Percentiles rank a stretch among this genome's conserved stretches.
Conservation (phyloP, 805 yeast genomes). For the Wickerhamomyces strasburgensis region DNA sequence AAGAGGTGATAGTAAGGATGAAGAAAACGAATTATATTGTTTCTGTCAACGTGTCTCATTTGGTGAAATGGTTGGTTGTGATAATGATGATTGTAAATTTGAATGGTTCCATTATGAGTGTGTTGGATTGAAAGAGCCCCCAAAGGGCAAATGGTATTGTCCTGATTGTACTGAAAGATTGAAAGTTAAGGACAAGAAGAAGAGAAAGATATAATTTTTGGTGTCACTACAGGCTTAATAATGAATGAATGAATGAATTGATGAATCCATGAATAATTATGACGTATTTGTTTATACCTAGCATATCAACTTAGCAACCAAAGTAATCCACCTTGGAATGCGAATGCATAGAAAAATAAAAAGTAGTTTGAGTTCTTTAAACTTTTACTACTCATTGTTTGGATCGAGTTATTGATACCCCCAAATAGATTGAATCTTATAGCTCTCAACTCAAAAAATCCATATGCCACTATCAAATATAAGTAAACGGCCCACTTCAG, state of each 20-base stretch:
- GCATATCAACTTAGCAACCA: slow-evolving; percentile 49
- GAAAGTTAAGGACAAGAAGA: slow-evolving; percentile 24
- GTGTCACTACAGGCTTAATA: background rate
- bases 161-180: slow-evolving; percentile 60
- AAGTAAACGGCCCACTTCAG: slow-evolving; percentile 47
- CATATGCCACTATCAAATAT: slow-evolving; percentile 52
- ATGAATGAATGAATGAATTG: slow-evolving; percentile 4
- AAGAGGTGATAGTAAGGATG: slow-evolving; percentile 36
- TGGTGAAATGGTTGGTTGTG: slow-evolving; percentile 97
- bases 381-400: slow-evolving; percentile 58
- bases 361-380: slow-evolving; percentile 83
- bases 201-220: slow-evolving; percentile 13
- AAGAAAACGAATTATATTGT: slow-evolving; percentile 73
- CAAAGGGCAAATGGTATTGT: slow-evolving; percentile 93
- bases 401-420: slow-evolving; percentile 42
- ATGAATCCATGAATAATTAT: no score
- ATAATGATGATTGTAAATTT: slow-evolving; percentile 76
- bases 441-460: slow-evolving; percentile 59
- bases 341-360: slow-evolving; percentile 76
- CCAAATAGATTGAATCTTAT: slow-evolving; percentile 37
- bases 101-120: slow-evolving; percentile 98
- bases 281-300: no score
- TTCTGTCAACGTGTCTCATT: slow-evolving; percentile 91
- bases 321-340: slow-evolving; percentile 70
- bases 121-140: slow-evolving; percentile 85